Evolutionary conservation across 2,329 filamentous ascomycete species (phyloP).

Genomic region (Aspergillus sp.): DNA sequence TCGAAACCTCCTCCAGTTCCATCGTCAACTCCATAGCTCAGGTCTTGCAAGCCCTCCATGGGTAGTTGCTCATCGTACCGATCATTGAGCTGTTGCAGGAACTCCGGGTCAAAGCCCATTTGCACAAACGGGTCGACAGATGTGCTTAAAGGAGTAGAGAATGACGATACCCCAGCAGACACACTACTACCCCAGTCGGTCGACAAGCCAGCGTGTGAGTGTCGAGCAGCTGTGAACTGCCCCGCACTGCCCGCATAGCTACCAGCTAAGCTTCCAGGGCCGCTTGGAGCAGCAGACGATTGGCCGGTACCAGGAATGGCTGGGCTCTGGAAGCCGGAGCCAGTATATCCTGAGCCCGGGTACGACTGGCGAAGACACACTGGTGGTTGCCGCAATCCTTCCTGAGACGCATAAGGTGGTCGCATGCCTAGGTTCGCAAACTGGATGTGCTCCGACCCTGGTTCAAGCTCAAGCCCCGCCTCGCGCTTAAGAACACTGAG

Average conservation of each 20-base stretch:
- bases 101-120: conserved; percentile 45
- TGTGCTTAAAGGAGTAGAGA: conserved; percentile 36
- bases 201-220: conserved; percentile 34
- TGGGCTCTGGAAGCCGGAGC: conserved; percentile 40
- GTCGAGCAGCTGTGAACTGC: conserved; percentile 30
- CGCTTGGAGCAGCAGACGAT: conserved; percentile 41
- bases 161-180: conserved; percentile 36
- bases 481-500: conserved; percentile 51
- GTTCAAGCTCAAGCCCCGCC: conserved; percentile 40
- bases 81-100: conserved; percentile 42
- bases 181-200: conserved; percentile 40
- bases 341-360: conserved; percentile 31
- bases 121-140: conserved; percentile 40
- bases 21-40: conserved; percentile 28
- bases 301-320: conserved; percentile 35
- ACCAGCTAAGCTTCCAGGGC: conserved; percentile 39
- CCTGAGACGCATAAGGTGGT: conserved; percentile 47
- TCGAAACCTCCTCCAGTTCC: conserved; percentile 17
- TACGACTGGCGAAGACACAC: conserved; percentile 30
- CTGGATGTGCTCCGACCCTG: conserved; percentile 39
- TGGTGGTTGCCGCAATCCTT: conserved; percentile 39
- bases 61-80: conserved; percentile 38
- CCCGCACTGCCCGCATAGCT: conserved; percentile 42
- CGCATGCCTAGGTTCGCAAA: conserved; percentile 47
- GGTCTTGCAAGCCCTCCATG: conserved; percentile 34